Conservation (phyloP, 345 rosid genomes). For the Balakata baccata region DNA sequence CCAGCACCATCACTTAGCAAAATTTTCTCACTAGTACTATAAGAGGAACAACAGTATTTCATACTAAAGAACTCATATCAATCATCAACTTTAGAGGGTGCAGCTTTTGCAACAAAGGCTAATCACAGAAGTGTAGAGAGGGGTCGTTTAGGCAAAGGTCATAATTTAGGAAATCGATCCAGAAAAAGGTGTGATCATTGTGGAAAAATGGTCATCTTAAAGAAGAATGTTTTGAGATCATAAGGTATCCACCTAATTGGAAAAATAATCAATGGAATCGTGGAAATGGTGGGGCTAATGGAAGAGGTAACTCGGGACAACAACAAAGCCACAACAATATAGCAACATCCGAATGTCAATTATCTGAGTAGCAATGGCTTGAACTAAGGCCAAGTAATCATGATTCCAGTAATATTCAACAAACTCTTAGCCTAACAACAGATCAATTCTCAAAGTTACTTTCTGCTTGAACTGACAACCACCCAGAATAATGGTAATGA, state of each 20-base stretch:
- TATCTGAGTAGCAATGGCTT: too few relatives aligned
- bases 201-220: background rate
- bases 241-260: too few relatives aligned
- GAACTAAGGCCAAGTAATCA: too few relatives aligned
- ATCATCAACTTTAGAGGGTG: background rate
- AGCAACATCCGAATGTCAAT: too few relatives aligned
- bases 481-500: too few relatives aligned
- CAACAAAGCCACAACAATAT: too few relatives aligned
- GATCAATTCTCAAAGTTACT: too few relatives aligned
- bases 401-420: background rate
- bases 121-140: background rate
- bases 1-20: too few relatives aligned
- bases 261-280: too few relatives aligned
- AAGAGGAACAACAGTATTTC: background rate
- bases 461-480: too few relatives aligned
- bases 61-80: background rate
- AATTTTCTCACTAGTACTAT: background rate
- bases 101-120: background rate
- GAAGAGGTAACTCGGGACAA: background rate
- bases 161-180: background rate
- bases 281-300: background rate
- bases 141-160: too few relatives aligned
- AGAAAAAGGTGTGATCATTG: background rate
- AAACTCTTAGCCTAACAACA: too few relatives aligned
- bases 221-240: background rate